Evolutionary conservation across 2,329 filamentous ascomycete species (phyloP).

Genomic region (Cladosporium sp.): DNA sequence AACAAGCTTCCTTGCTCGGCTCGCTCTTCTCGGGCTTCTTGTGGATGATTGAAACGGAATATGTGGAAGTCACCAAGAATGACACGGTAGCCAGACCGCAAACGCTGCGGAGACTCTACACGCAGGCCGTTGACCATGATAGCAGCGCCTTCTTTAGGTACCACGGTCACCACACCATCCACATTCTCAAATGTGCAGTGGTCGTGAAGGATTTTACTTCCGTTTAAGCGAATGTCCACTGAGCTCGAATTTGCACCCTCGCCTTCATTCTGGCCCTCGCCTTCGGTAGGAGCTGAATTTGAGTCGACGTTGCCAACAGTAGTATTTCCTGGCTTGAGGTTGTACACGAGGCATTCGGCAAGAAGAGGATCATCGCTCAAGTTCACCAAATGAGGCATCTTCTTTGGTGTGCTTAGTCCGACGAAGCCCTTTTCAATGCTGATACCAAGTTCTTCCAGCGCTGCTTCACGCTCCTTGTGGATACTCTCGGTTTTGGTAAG

Average conservation of each 20-base stretch:
- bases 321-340: slow-evolving; percentile 90
- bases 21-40: slow-evolving; percentile 89
- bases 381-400: slow-evolving; percentile 98
- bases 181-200: slow-evolving; percentile 93
- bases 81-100: slow-evolving; percentile 89
- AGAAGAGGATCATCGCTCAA: slow-evolving; percentile 76
- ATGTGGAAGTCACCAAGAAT: slow-evolving; percentile 98
- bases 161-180: slow-evolving; percentile 87
- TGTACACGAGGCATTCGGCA: slow-evolving; percentile 95
- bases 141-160: slow-evolving; percentile 84
- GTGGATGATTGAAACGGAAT: slow-evolving; percentile 95
- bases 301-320: slow-evolving; percentile 93
- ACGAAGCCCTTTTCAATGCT: slow-evolving; percentile 99
- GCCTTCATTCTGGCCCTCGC: background rate
- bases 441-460: slow-evolving; percentile 92
- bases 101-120: slow-evolving; percentile 76
- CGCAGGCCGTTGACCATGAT: slow-evolving; percentile 97
- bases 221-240: slow-evolving; percentile 89
- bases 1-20: slow-evolving; percentile 72
- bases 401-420: slow-evolving; percentile 91
- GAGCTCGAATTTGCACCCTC: slow-evolving; percentile 28
- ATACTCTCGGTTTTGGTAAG: slow-evolving; percentile 92
- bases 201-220: slow-evolving; percentile 84
- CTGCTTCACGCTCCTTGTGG: slow-evolving; percentile 93
- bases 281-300: slow-evolving; percentile 38